A percentile compares a stretch with the other conserved stretches of the same genome.
These are phyloP conservation scores for Kuraishia borneana DNA, from an alignment of 805 yeast species.

Conservation along the genomic window DNA sequence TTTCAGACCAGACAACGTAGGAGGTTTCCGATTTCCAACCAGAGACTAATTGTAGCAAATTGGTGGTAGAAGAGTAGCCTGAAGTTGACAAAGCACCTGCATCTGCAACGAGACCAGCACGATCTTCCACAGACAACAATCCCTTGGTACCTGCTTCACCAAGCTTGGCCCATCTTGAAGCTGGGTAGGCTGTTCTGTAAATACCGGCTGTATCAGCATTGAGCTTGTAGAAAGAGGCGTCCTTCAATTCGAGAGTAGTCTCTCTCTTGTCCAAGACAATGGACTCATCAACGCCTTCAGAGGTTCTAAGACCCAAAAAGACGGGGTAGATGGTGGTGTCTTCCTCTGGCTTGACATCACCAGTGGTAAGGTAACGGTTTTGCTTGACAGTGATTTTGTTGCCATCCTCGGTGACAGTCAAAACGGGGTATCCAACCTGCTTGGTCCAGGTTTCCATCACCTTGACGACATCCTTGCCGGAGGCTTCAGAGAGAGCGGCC, in stretches of 20 bases:
- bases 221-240: conserved; percentile 45
- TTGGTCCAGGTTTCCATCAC: conserved; percentile 79
- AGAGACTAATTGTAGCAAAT: conserved; percentile 46
- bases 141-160: conserved; percentile 49
- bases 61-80: conserved; percentile 54
- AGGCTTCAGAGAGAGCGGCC: conserved; percentile 58
- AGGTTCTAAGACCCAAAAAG: conserved; percentile 53
- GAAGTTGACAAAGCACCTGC: conserved; percentile 61
- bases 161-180: conserved; percentile 58
- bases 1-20: conserved; percentile 61
- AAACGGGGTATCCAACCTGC: conserved; percentile 67
- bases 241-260: conserved; percentile 32
- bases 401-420: conserved; percentile 50
- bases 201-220: conserved; percentile 70
- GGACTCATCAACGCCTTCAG: conserved; percentile 49
- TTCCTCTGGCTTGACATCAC: conserved; percentile 68
- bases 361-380: conserved; percentile 65
- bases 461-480: conserved; percentile 60
- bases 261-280: conserved; percentile 36
- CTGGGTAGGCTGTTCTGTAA: conserved; percentile 60
- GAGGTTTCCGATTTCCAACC: conserved; percentile 50
- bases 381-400: conserved; percentile 48
- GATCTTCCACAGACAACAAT: conserved; percentile 60
- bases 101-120: conserved; percentile 75
- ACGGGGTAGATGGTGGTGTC: conserved; percentile 60